phyloP scores from a whole-genome alignment of 352 stramenopile genomes.

The Phytophthora kernoviae region DNA sequence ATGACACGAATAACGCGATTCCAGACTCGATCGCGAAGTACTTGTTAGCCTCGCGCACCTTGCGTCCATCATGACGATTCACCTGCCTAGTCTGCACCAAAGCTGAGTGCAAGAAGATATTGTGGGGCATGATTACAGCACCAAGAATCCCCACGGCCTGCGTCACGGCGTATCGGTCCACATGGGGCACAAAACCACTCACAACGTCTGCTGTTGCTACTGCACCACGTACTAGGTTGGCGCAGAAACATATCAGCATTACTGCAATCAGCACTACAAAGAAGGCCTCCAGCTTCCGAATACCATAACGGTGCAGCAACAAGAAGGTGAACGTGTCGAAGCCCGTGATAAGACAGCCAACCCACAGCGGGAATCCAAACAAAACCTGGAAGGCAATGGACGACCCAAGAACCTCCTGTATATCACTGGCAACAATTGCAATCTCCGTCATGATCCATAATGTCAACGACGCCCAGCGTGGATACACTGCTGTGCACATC shows the following conservation, averaged over 20 bases:
- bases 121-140: slow-evolving; percentile 97
- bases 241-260: slow-evolving; percentile 94
- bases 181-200: slow-evolving; percentile 80
- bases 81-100: slow-evolving; percentile 79
- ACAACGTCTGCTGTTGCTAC: slow-evolving; percentile 70
- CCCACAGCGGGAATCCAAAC: slow-evolving; percentile 89
- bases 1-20: slow-evolving; percentile 92
- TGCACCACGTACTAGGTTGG: slow-evolving; percentile 88
- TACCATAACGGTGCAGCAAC: slow-evolving; percentile 90
- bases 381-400: slow-evolving; percentile 93
- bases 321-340: slow-evolving; percentile 96
- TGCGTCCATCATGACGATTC: slow-evolving; percentile 57
- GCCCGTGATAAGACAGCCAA: slow-evolving; percentile 88
- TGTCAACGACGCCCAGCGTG: slow-evolving; percentile 69
- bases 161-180: slow-evolving; percentile 78
- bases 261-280: slow-evolving; percentile 92
- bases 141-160: slow-evolving; percentile 93
- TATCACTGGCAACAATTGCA: slow-evolving; percentile 91
- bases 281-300: slow-evolving; percentile 93
- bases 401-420: slow-evolving; percentile 92
- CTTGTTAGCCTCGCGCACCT: slow-evolving; percentile 89
- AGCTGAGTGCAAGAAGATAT: slow-evolving; percentile 95
- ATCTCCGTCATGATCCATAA: slow-evolving; percentile 95
- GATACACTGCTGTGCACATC: slow-evolving; percentile 84
- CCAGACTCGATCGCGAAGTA: slow-evolving; percentile 95